Evolutionary conservation across 1,284 basidiomycete species (phyloP), one percentile per base, ranked within the genome.

Genomic region (Mycosarcoma maydis): DNA sequence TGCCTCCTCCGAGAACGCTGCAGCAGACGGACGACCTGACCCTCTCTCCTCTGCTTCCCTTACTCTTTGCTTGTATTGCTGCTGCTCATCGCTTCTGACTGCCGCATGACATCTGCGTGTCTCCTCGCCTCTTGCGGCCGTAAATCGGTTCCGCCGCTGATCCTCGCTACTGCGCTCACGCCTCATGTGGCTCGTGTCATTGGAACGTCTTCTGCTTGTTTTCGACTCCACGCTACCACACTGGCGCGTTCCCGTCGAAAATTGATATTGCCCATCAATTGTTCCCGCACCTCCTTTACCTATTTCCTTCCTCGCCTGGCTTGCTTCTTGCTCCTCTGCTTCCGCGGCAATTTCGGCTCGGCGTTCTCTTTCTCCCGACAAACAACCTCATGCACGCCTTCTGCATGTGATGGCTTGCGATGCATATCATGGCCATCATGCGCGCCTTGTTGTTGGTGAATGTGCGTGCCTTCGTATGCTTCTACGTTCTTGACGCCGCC

Each of bases 241-340:
- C 22, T 32, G 60, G 49, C 48, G 23, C 48, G 40, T 52, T 38
- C 40, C 33, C 41, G 17, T 34, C 48, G 7, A 42, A 56, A 53
- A 42, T 19, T 64, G 60, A 64, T 57, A 57, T 56, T 45, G 45
- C 53, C 26, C 59, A 55, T 55, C 59, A 30, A 55, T 47, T 47
- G 59, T n/a, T 27, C 41, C 29, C 32, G 36, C 29, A n/a, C 16
- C 32, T 11, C 13, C 29, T 34, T 24, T 30, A 14, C 29, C 9
- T 17, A 30, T 36, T 23, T 27, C 23, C 17, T 19, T 24, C 26
- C 24, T 34, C 16, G n/a, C 8, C 30, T n/a, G 17, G 11, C 19
- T 20, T 14, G n/a, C 38, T 26, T 19, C 14, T 14, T 8, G 14
- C 26, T 13, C 37, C 22, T 30, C 26, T 29, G n/a, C 39, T 17